Conservation (phyloP, 2,329 filamentous ascomycete species). For the Colletotrichum costaricense region DNA sequence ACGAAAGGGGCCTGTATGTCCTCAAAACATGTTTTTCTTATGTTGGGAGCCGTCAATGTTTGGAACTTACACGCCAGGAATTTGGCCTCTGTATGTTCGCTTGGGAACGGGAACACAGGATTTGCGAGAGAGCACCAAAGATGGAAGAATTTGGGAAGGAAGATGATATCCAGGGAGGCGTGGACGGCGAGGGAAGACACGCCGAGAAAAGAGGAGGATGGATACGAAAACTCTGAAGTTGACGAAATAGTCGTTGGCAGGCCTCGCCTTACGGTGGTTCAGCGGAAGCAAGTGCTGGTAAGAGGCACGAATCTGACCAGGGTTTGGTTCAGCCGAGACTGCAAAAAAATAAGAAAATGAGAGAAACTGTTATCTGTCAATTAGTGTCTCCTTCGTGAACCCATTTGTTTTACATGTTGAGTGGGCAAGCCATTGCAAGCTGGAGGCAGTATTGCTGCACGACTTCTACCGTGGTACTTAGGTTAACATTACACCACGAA, state of each 20-base stretch:
- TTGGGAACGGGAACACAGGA: background rate
- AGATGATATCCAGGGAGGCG: background rate
- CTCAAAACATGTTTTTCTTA: background rate
- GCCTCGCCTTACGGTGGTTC: background rate
- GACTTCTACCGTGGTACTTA: too few relatives aligned
- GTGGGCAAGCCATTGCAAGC: too few relatives aligned
- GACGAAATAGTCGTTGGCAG: background rate
- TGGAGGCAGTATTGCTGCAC: too few relatives aligned
- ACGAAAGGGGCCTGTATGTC: background rate
- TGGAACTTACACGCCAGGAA: background rate
- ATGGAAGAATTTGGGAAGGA: background rate
- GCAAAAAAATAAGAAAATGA: background rate
- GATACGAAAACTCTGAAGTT: background rate
- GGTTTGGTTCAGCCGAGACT: background rate
- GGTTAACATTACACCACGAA: too few relatives aligned
- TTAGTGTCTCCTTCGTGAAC: too few relatives aligned
- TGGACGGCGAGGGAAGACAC: background rate
- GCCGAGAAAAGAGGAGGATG: background rate
- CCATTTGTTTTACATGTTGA: too few relatives aligned
- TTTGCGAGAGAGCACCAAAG: background rate
- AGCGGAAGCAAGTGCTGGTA: conserved; percentile 16
- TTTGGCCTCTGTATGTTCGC: background rate
- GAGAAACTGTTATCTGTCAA: background rate
- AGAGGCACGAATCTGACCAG: background rate
- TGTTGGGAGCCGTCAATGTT: background rate